Evolutionary conservation across 768 basidiomycete genomes (phyloP).

Genomic region (Suillus brevipes): DNA sequence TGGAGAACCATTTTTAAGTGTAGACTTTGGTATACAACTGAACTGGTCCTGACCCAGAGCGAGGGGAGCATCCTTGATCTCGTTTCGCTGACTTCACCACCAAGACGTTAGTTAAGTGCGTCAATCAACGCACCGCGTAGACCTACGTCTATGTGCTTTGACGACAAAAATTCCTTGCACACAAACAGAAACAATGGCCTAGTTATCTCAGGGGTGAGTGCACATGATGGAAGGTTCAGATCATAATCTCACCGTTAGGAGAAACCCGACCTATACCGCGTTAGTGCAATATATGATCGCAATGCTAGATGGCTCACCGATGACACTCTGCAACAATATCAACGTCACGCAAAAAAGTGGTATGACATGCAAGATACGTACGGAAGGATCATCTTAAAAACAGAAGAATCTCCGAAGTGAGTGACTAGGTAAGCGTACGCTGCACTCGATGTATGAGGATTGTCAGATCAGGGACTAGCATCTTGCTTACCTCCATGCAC

Average conservation of each 20-base stretch:
- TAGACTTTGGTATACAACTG: background rate
- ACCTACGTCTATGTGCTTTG: slow-evolving; percentile 1
- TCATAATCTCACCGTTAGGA: background rate
- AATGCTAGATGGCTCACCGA: background rate
- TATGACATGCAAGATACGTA: background rate
- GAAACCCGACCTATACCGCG: background rate
- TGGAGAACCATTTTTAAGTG: background rate
- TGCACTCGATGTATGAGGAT: background rate
- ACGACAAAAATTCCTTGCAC: slow-evolving; percentile 4
- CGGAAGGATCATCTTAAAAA: slow-evolving; percentile 1
- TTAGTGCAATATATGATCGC: background rate
- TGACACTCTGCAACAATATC: background rate
- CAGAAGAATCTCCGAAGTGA: background rate
- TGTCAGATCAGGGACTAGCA: background rate
- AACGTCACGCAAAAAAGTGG: background rate
- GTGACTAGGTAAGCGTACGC: background rate
- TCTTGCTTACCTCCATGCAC: slow-evolving; percentile 3
- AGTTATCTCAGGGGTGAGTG: background rate
- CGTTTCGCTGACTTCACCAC: background rate
- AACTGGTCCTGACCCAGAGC: slow-evolving; percentile 5
- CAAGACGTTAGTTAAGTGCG: background rate
- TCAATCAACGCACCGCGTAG: background rate
- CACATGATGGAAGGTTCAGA: background rate
- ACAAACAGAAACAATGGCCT: background rate
- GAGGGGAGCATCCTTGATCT: slow-evolving; percentile 1